Evolutionary conservation across 2,329 filamentous ascomycete species (phyloP).

Genomic region (Dothistroma pini): DNA sequence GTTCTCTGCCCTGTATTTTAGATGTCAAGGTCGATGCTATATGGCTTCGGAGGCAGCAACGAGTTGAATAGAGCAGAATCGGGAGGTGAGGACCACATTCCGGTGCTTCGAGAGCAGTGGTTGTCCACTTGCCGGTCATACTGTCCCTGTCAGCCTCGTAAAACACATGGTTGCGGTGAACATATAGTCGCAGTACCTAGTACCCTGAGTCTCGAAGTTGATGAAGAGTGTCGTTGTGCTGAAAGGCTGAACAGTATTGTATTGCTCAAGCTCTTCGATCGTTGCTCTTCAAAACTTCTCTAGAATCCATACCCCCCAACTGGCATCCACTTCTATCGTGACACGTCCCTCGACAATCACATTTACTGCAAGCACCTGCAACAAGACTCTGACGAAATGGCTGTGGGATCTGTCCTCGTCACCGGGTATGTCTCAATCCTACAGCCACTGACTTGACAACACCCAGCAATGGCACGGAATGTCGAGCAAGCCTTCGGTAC

Average conservation of each 20-base stretch:
- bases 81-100: background rate
- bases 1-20: background rate
- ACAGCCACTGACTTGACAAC: slow-evolving; percentile 1
- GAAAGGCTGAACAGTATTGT: background rate
- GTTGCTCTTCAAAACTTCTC: background rate
- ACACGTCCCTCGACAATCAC: background rate
- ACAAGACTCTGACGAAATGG: slow-evolving; percentile 17
- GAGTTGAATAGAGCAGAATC: background rate
- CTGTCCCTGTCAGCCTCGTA: background rate
- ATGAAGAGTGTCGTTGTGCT: background rate
- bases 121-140: background rate
- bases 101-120: background rate
- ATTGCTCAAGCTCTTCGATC: background rate
- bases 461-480: background rate
- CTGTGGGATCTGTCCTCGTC: slow-evolving; percentile 26
- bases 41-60: background rate
- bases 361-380: background rate
- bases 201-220: background rate
- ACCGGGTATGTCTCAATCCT: slow-evolving; percentile 19
- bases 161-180: background rate
- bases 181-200: background rate
- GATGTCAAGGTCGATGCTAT: background rate
- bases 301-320: background rate
- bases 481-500: slow-evolving; percentile 7
- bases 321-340: background rate